These are phyloP conservation scores for Penicillium angulare DNA, from an alignment of 495 filamentous ascomycete genomes.

Conservation along the genomic window DNA sequence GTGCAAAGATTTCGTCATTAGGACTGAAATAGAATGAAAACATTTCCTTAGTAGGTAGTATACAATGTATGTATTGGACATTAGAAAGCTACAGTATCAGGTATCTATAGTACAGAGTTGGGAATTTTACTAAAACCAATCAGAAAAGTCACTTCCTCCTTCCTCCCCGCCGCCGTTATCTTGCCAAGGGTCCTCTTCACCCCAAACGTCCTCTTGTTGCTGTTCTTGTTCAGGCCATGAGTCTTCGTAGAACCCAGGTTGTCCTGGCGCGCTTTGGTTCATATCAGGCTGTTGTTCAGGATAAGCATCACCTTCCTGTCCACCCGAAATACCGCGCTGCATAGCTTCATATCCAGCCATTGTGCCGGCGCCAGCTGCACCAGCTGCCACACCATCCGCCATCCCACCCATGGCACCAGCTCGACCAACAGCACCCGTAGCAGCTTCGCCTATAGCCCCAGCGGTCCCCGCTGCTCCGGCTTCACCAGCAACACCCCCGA, in stretches of 20 bases:
- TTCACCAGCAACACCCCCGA: constrained; percentile 39
- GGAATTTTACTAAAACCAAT: constrained; percentile 28
- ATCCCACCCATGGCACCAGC: constrained; percentile 34
- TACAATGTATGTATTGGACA: not conserved
- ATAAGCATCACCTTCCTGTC: constrained; percentile 10
- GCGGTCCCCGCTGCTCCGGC: constrained; percentile 32
- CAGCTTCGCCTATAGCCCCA: constrained; percentile 38
- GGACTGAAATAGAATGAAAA: too few species aligned
- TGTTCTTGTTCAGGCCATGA: constrained; percentile 25
- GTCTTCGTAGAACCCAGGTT: constrained; percentile 27
- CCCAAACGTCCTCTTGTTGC: constrained; percentile 11
- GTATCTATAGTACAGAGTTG: constrained; percentile 16
- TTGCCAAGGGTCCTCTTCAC: constrained; percentile 38
- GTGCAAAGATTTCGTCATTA: too few species aligned
- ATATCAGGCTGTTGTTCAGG: not conserved
- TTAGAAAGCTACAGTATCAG: constrained; percentile 1
- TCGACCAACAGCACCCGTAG: constrained; percentile 30
- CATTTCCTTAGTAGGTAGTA: not conserved
- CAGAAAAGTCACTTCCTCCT: constrained; percentile 38
- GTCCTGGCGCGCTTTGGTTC: constrained; percentile 17
- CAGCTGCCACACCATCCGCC: constrained; percentile 33
- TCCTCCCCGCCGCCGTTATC: constrained; percentile 28
- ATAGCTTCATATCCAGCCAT: constrained; percentile 66
- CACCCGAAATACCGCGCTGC: constrained; percentile 45
- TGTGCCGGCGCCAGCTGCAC: constrained; percentile 40